Percentiles rank a stretch among this genome's conserved stretches.
phyloP scores from a whole-genome alignment of 2,329 filamentous ascomycete species.

The Ophiocordyceps robertsii region DNA sequence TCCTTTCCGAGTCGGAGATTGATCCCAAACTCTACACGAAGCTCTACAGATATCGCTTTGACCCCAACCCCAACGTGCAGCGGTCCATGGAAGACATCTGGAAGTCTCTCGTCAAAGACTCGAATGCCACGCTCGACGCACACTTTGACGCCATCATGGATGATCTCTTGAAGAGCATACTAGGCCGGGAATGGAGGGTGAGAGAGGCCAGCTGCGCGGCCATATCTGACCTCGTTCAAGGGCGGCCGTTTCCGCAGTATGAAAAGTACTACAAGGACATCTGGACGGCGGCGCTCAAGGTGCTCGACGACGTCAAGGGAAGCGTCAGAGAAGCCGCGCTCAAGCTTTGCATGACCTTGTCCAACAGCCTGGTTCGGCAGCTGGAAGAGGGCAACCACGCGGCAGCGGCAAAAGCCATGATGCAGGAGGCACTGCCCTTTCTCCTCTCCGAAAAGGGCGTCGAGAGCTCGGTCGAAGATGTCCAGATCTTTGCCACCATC shows the following conservation, averaged over 20 bases:
- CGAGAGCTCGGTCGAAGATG: conserved; percentile 78
- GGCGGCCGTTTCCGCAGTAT: conserved; percentile 62
- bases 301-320: conserved; percentile 91
- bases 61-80: conserved; percentile 87
- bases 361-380: conserved; percentile 72
- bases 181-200: conserved; percentile 87
- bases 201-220: conserved; percentile 87
- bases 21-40: conserved; percentile 95
- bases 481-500: conserved; percentile 68
- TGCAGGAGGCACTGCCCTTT: conserved; percentile 80
- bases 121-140: conserved; percentile 58
- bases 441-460: conserved; percentile 78
- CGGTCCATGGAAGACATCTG: conserved; percentile 96
- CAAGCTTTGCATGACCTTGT: conserved; percentile 70
- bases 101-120: conserved; percentile 88
- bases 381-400: conserved; percentile 65
- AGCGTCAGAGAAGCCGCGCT: conserved; percentile 73
- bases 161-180: conserved; percentile 72
- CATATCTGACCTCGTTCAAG: conserved; percentile 76
- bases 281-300: conserved; percentile 76
- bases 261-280: conserved; percentile 75
- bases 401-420: conserved; percentile 62
- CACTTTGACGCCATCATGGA: conserved; percentile 84
- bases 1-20: conserved; percentile 74
- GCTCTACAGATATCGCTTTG: conserved; percentile 85